These are phyloP conservation scores for Yamadazyma triangularis DNA, from an alignment of 1,139 yeast species.

Conservation along the genomic window DNA sequence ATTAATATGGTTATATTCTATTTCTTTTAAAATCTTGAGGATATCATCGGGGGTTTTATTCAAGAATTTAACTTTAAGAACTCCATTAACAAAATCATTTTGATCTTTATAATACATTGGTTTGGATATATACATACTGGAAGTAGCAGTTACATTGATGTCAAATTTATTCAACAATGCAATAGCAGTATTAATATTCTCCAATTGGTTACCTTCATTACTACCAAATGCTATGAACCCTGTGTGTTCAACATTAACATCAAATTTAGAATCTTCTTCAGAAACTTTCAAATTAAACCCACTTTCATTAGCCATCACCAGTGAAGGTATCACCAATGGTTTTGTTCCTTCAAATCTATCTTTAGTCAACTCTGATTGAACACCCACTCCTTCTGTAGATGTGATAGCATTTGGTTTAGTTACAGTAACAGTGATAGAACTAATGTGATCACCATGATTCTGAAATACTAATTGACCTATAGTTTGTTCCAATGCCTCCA, in stretches of 20 bases:
- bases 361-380: conserved; percentile 52
- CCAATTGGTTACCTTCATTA: conserved; percentile 69
- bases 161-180: conserved; percentile 39
- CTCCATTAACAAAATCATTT: conserved; percentile 81
- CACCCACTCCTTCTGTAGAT: conserved; percentile 88
- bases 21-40: conserved; percentile 57
- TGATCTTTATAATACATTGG: conserved; percentile 92
- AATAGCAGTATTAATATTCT: conserved; percentile 58
- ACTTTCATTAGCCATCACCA: too few species aligned
- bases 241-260: conserved; percentile 29
- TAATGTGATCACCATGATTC: conserved; percentile 30
- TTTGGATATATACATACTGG: conserved; percentile 79
- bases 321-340: conserved; percentile 15
- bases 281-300: conserved; percentile 37
- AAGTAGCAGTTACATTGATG: conserved; percentile 53
- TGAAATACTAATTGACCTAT: conserved; percentile 62
- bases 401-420: conserved; percentile 87
- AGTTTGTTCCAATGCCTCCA: conserved; percentile 80
- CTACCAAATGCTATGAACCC: conserved; percentile 89
- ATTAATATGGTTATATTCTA: conserved; percentile 70
- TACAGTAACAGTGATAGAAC: conserved; percentile 51
- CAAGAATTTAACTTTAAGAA: conserved; percentile 52
- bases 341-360: conserved; percentile 25
- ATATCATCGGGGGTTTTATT: conserved; percentile 59
- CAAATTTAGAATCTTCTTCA: conserved; percentile 8